phyloP scores from a whole-genome alignment of 176 grass and related monocot species.

The Zizania latifolia region DNA sequence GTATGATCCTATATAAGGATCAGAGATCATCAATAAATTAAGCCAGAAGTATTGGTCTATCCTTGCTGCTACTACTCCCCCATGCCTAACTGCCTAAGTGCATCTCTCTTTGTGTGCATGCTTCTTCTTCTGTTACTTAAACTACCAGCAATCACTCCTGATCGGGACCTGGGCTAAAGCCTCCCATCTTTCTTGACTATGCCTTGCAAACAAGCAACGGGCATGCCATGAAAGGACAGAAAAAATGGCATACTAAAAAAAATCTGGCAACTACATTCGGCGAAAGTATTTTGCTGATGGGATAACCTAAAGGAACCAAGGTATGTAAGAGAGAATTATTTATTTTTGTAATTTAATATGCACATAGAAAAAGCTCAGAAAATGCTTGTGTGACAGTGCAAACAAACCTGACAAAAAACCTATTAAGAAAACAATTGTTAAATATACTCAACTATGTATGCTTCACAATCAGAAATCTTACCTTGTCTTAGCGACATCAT shows the following conservation, averaged over 20 bases:
- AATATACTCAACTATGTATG: background rate
- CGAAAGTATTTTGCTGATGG: background rate
- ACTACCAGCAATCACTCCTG: background rate
- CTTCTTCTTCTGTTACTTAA: background rate
- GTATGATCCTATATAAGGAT: background rate
- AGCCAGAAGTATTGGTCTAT: background rate
- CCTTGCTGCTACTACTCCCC: background rate
- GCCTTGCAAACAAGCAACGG: background rate
- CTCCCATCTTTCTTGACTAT: background rate
- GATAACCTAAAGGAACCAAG: background rate
- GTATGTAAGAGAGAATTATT: background rate
- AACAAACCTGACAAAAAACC: too few relatives aligned
- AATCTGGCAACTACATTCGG: background rate
- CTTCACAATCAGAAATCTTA: conserved; percentile 30
- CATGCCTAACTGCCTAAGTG: background rate
- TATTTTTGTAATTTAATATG: background rate
- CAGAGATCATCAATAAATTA: background rate
- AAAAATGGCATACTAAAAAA: background rate
- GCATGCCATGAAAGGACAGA: background rate
- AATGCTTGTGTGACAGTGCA: background rate
- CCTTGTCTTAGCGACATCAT: conserved; percentile 73
- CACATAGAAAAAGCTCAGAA: background rate
- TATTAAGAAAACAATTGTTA: too few relatives aligned
- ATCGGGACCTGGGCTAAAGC: background rate
- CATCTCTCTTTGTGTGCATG: background rate